These are phyloP conservation scores for Cyclocybe cylindracea DNA, from an alignment of 768 basidiomycete species.

Conservation along the genomic window DNA sequence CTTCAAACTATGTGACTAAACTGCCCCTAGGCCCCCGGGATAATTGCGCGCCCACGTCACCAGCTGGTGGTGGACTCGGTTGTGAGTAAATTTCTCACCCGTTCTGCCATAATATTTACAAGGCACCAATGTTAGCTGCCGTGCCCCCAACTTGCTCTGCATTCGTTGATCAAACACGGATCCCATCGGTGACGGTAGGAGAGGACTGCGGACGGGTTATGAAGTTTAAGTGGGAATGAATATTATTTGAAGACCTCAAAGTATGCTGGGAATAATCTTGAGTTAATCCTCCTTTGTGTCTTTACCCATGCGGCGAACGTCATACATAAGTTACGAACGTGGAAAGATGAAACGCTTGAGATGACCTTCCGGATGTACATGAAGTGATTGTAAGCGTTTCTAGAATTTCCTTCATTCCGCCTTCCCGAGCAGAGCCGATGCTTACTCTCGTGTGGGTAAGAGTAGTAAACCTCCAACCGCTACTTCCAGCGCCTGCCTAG, in stretches of 20 bases:
- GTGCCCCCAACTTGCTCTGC: slow-evolving; percentile 17
- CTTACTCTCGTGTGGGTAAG: no score
- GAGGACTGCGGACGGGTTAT: neutral
- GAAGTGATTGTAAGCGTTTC: no score
- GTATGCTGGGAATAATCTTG: no score
- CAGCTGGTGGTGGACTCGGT: neutral
- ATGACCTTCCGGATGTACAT: no score
- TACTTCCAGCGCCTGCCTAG: no score
- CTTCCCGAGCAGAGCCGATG: no score
- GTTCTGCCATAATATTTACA: neutral
- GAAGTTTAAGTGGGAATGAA: neutral
- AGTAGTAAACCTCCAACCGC: no score
- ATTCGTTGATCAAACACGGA: slow-evolving; percentile 3
- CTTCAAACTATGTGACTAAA: neutral
- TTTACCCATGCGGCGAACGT: no score
- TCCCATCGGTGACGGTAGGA: neutral
- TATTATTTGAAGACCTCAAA: no score
- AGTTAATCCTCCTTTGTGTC: no score
- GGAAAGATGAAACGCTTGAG: neutral
- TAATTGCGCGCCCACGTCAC: neutral
- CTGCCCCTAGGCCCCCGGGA: neutral
- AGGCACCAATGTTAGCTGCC: slow-evolving; percentile 10
- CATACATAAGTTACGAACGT: no score
- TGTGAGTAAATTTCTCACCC: neutral
- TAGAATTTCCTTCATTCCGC: no score